Conservation (phyloP, 73 alveolate genomes). For the Symbiodinium pilosum region DNA sequence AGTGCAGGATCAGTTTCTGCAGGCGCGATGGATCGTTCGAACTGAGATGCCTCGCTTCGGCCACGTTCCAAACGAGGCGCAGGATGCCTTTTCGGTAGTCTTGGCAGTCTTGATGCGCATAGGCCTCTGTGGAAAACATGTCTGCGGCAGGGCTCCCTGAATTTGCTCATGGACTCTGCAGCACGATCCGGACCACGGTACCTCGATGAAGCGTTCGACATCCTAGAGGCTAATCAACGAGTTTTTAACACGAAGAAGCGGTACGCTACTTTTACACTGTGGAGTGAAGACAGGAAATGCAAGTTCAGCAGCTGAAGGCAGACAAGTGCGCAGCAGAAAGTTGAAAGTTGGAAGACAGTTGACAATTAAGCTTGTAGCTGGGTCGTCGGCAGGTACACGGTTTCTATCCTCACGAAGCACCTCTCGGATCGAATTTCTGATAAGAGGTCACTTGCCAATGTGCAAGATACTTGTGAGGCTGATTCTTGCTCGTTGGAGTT, state of each 20-base stretch:
- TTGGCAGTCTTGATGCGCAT: not conserved
- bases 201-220: conserved; percentile 83
- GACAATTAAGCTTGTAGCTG: not conserved
- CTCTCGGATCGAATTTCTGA: conserved; percentile 84
- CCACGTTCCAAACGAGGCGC: conserved; percentile 65
- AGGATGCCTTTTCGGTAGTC: not conserved
- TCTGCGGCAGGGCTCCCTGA: conserved; percentile 54
- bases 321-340: conserved; percentile 90
- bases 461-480: too few species aligned
- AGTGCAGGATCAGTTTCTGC: not conserved
- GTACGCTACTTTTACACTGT: too few species aligned
- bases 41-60: conserved; percentile 92
- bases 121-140: not conserved
- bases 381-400: conserved; percentile 69
- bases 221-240: conserved; percentile 48
- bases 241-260: too few species aligned
- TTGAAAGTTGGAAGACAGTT: not conserved
- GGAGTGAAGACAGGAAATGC: conserved; percentile 90
- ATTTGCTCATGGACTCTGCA: conserved; percentile 90
- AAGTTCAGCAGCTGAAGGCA: conserved; percentile 45
- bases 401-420: conserved; percentile 78
- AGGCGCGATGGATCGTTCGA: conserved; percentile 93
- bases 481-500: too few species aligned
- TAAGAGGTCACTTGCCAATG: conserved; percentile 13
- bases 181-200: conserved; percentile 70